Base-by-base conservation (phyloP, 495 filamentous ascomycete species). In the Penicillium odoratum region DNA sequence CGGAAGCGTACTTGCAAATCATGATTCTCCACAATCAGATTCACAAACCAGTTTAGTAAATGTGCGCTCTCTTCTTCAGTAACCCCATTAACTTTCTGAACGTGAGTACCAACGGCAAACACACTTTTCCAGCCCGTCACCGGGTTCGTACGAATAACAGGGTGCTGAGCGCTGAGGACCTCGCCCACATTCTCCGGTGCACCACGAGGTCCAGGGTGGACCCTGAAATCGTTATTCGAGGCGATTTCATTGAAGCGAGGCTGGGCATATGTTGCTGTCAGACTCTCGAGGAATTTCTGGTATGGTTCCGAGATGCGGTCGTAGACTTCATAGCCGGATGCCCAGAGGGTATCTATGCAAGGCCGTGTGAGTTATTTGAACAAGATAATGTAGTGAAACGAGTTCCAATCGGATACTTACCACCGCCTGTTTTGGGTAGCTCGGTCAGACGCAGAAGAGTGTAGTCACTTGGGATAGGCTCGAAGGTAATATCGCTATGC, bases 71-170 rank as follows among this genome's bases (percentile, higher is more conserved):
- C 91, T 13, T 80, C 74, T n/a, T 85, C 78, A 0, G 80, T 78
- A 28, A 93, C 66, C 8, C 77, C 89, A 61, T 53, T 53, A 30
- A 43, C 25, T 9, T 16, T 42, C 38, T 44, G 9, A 7, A 82
- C 73, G 70, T 88, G 84, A 6, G 66, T 69, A 21, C 85, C 86
- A 7, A 87, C 77, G 0, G 82, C 85, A 64, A 87, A 92, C 29
- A 93, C 70, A 33, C 70, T 77, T 74, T 89, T 91, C 88, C 90
- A 93, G 1, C 90, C 90, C 0, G 90, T 92, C 1, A 92, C 86
- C 5, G 90, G 89, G 67, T 93, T 91, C n/a, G 89, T 92, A 8
- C 90, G 86, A 28, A 92, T 74, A 2, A 92, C 83, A 0, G 88
- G 86, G 68, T 93, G 89, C 13, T 84, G 70, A 4, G 88, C 85